Evolutionary conservation across 371 early-diverging fungal species (phyloP).

Genomic region (Fennellomyces sp.): DNA sequence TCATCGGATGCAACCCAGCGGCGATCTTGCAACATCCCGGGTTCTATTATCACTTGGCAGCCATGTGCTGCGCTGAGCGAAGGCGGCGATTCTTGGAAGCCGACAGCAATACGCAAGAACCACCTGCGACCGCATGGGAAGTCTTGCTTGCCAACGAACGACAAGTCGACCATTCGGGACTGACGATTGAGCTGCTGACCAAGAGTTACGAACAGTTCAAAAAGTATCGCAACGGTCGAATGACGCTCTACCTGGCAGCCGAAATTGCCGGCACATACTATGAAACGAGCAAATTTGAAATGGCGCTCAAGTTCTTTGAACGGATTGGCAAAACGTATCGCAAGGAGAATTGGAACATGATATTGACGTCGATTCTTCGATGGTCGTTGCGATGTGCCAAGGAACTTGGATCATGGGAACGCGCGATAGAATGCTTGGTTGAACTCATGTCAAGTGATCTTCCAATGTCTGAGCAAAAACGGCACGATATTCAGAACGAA

Average conservation of each 20-base stretch:
- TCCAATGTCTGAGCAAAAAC: conserved; percentile 45
- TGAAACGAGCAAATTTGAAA: conserved; percentile 76
- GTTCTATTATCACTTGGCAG: conserved; percentile 82
- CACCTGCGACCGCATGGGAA: background rate
- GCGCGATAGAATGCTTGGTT: conserved; percentile 68
- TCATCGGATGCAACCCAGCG: conserved; percentile 55
- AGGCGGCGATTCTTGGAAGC: conserved; percentile 58
- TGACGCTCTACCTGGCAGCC: conserved; percentile 84
- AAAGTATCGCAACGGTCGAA: conserved; percentile 68
- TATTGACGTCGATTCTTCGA: conserved; percentile 69
- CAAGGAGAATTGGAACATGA: conserved; percentile 80
- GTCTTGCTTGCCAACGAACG: conserved; percentile 38
- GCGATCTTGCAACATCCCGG: conserved; percentile 85
- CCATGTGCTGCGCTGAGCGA: conserved; percentile 75
- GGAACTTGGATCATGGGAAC: conserved; percentile 64
- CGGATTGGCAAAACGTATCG: conserved; percentile 88
- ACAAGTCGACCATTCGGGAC: conserved; percentile 64
- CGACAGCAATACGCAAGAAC: conserved; percentile 20
- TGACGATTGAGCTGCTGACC: conserved; percentile 80
- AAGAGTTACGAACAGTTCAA: conserved; percentile 91
- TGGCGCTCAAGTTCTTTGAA: conserved; percentile 89
- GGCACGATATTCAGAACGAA: conserved; percentile 52
- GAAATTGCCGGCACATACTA: conserved; percentile 88
- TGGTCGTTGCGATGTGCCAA: conserved; percentile 77
- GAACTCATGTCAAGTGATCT: conserved; percentile 65